A percentile compares a stretch with the other conserved stretches of the same genome.
Conservation (phyloP, 1,284 basidiomycete species). For the Apiotrichum siamense region DNA sequence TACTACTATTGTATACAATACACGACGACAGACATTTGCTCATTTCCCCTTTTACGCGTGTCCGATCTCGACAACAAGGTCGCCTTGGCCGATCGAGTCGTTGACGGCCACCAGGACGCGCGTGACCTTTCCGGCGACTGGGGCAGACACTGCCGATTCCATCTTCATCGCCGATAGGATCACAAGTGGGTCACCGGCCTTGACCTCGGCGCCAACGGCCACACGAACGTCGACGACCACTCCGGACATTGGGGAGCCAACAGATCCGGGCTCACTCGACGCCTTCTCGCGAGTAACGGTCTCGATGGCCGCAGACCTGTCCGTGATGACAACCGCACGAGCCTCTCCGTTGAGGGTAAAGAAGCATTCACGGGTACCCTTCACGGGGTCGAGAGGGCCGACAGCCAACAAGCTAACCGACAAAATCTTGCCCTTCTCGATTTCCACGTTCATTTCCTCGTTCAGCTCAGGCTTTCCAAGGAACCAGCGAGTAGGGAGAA, state of each 20-base stretch:
- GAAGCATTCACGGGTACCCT: slow-evolving; percentile 89
- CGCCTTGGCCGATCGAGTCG: slow-evolving; percentile 47
- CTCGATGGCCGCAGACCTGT: slow-evolving; percentile 93
- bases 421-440: slow-evolving; percentile 95
- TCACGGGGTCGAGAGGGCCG: slow-evolving; percentile 83
- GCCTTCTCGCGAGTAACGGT: slow-evolving; percentile 89
- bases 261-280: slow-evolving; percentile 82
- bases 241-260: slow-evolving; percentile 77
- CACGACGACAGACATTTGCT: no score
- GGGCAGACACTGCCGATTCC: slow-evolving; percentile 92
- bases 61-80: slow-evolving; percentile 42
- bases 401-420: slow-evolving; percentile 95
- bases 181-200: slow-evolving; percentile 69
- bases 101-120: slow-evolving; percentile 75
- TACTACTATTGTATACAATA: not conserved
- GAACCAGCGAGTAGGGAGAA: slow-evolving; percentile 96
- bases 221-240: slow-evolving; percentile 97
- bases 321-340: slow-evolving; percentile 87
- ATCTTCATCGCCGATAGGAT: slow-evolving; percentile 54
- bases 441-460: slow-evolving; percentile 94
- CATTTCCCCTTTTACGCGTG: not conserved
- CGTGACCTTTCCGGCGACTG: slow-evolving; percentile 74
- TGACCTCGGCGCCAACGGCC: slow-evolving; percentile 93
- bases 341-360: slow-evolving; percentile 92
- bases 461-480: slow-evolving; percentile 82